Base-by-base conservation (phyloP, 139 green algal genomes). In the Chlorella vulgaris region DNA sequence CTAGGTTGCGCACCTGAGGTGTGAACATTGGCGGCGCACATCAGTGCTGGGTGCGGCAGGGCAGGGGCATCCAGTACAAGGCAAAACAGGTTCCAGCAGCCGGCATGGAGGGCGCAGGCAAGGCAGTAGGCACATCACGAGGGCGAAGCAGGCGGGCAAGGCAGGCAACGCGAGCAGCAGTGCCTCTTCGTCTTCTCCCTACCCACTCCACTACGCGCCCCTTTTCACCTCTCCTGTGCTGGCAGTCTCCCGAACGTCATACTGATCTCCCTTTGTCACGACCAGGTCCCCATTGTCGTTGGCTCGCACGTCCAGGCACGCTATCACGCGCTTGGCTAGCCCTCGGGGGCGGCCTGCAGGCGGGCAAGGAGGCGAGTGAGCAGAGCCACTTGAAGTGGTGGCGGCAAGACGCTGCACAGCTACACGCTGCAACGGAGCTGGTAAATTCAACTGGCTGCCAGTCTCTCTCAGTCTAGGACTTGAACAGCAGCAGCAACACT, bases 241-340 rank as follows among this genome's bases (percentile, higher is more conserved):
- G 15, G 33, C 50, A 3, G 91, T 93, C 84, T 99, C 96, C 2
- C 97, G 83, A 38, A 99, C 97, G 86, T 99, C 97, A 69, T 99
- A 99, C 76, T 88, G 81, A 53, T 88, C 80, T 0, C 87, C 84
- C 91, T 98, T 98, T 26, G 95, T 98, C 8, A 98, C 95, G 21
- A 98, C 97, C 68, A 99, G 88, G 86, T 99, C 97, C 0, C 97
- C 97, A 13, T 73, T 33, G 85, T 99, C 96, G 80, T 99, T 99
- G 51, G 88, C 84, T 29, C 97, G 85, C 76, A 99, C 97, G 83
- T 99, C 97, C 81, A 99, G 88, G 88, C 96, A 99, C 0, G 96
- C 97, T 77, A 99, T 99, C 40, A 99, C 96, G 31, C 96, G 90
- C 86, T 96, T 96, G 38, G 95, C 95, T 62, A 99, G 92, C 15